Conservation (phyloP, 371 early-diverging fungal genomes). For the Mortierella sp. region DNA sequence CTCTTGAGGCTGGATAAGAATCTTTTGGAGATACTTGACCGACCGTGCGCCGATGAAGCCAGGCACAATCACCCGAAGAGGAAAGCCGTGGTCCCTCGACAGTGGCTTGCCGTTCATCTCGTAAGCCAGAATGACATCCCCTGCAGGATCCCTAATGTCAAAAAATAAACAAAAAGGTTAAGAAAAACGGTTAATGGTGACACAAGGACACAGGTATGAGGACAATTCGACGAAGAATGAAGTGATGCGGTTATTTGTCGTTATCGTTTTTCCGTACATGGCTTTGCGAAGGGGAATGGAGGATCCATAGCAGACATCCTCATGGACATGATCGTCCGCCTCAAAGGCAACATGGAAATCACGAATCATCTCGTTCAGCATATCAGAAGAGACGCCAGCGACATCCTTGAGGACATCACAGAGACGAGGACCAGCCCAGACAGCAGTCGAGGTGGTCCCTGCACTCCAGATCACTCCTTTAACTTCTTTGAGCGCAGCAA, state of each 20-base stretch:
- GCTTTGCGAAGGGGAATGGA: slow-evolving; percentile 87
- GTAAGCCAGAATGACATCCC: slow-evolving; percentile 87
- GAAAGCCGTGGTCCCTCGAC: slow-evolving; percentile 85
- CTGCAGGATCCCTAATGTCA: slow-evolving; percentile 70
- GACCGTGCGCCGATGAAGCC: slow-evolving; percentile 91
- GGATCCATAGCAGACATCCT: slow-evolving; percentile 83
- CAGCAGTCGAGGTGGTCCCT: slow-evolving; percentile 84
- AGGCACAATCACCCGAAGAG: slow-evolving; percentile 88
- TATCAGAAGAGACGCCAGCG: slow-evolving; percentile 61
- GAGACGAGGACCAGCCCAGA: slow-evolving; percentile 84
- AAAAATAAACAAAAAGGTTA: not conserved
- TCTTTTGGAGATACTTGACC: slow-evolving; percentile 84
- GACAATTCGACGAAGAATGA: not conserved
- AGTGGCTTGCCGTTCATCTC: slow-evolving; percentile 88
- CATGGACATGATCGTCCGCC: slow-evolving; percentile 77
- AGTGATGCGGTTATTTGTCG: no score
- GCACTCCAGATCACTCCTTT: slow-evolving; percentile 88
- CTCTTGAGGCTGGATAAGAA: slow-evolving; percentile 71
- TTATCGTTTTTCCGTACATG: no score
- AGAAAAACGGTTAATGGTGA: not conserved
- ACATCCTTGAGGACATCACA: slow-evolving; percentile 75
- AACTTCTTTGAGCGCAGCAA: slow-evolving; percentile 80
- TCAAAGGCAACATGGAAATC: slow-evolving; percentile 81
- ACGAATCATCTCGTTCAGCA: slow-evolving; percentile 48
- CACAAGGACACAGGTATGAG: not conserved